Conservation (phyloP, 495 filamentous ascomycete genomes). For the Delitschia confertaspora region DNA sequence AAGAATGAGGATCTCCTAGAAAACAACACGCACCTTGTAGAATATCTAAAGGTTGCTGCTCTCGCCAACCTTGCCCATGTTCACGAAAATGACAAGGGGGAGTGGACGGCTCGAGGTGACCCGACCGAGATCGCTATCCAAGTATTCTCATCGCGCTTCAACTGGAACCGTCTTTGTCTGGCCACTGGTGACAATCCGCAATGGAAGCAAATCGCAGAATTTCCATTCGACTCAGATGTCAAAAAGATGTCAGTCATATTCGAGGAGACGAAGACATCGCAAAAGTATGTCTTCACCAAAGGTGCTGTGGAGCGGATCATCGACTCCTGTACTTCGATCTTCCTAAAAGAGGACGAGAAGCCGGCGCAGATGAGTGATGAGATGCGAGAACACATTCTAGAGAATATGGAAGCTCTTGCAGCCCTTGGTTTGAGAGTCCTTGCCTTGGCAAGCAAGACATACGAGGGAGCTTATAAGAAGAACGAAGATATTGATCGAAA, state of each 20-base stretch:
- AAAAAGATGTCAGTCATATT: constrained; percentile 55
- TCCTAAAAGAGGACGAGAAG: constrained; percentile 35
- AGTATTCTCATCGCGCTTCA: constrained; percentile 42
- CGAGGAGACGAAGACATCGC: constrained; percentile 32
- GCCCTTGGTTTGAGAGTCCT: constrained; percentile 50
- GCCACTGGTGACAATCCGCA: constrained; percentile 31
- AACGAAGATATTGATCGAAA: constrained; percentile 34
- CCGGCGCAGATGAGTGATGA: constrained; percentile 33
- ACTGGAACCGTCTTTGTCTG: constrained; percentile 39
- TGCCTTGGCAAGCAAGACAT: constrained; percentile 45
- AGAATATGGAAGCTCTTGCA: constrained; percentile 52
- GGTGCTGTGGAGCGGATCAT: constrained; percentile 52
- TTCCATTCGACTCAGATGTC: constrained; percentile 53
- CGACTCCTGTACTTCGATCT: constrained; percentile 38
- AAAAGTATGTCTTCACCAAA: constrained; percentile 47
- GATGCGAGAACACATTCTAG: constrained; percentile 42
- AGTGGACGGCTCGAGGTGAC: constrained; percentile 46
- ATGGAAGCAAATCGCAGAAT: constrained; percentile 43
- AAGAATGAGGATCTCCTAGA: constrained; percentile 34
- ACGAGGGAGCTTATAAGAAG: constrained; percentile 34
- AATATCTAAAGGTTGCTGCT: constrained; percentile 32
- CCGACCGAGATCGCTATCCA: constrained; percentile 53
- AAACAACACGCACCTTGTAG: constrained; percentile 24
- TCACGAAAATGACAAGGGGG: constrained; percentile 26
- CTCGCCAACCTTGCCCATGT: constrained; percentile 35